phyloP scores from a whole-genome alignment of 2,329 filamentous ascomycete genomes.

The Fusarium poae region DNA sequence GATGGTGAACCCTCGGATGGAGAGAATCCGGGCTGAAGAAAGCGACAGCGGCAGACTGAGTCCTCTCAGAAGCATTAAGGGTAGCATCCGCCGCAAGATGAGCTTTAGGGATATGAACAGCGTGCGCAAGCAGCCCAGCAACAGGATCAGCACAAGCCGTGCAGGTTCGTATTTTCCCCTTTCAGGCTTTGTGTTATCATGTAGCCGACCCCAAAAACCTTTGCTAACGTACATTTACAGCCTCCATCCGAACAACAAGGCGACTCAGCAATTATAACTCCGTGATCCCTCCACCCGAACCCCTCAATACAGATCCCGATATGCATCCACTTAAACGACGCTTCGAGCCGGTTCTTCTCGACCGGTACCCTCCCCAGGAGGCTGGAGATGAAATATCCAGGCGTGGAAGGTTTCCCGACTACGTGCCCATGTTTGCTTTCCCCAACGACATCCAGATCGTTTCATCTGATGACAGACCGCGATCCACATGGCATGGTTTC shows the following conservation, averaged over 20 bases:
- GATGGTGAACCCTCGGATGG: slow-evolving; percentile 82
- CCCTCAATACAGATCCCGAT: slow-evolving; percentile 86
- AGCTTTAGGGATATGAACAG: slow-evolving; percentile 97
- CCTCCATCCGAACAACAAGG: slow-evolving; percentile 81
- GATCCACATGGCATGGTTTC: slow-evolving; percentile 99
- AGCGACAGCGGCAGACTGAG: slow-evolving; percentile 66
- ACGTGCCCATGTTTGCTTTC: slow-evolving; percentile 99
- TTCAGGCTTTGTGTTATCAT: background rate
- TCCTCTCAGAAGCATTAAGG: slow-evolving; percentile 74
- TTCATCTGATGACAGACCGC: slow-evolving; percentile 90
- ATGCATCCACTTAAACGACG: slow-evolving; percentile 96
- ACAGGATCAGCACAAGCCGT: slow-evolving; percentile 68
- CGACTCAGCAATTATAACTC: slow-evolving; percentile 98
- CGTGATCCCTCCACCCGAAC: slow-evolving; percentile 93
- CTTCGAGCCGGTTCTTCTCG: slow-evolving; percentile 95
- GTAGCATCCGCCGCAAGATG: slow-evolving; percentile 91
- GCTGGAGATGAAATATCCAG: slow-evolving; percentile 83
- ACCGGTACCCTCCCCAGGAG: slow-evolving; percentile 89
- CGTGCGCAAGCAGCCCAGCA: slow-evolving; percentile 85
- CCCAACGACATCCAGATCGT: slow-evolving; percentile 98
- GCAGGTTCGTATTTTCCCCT: slow-evolving; percentile 46
- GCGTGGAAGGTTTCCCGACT: slow-evolving; percentile 92
- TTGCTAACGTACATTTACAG: slow-evolving; percentile 55
- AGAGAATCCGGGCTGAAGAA: slow-evolving; percentile 85
- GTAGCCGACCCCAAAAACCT: background rate